Base-by-base conservation (phyloP, 2,329 filamentous ascomycete species). In the Aspergillus niger region DNA sequence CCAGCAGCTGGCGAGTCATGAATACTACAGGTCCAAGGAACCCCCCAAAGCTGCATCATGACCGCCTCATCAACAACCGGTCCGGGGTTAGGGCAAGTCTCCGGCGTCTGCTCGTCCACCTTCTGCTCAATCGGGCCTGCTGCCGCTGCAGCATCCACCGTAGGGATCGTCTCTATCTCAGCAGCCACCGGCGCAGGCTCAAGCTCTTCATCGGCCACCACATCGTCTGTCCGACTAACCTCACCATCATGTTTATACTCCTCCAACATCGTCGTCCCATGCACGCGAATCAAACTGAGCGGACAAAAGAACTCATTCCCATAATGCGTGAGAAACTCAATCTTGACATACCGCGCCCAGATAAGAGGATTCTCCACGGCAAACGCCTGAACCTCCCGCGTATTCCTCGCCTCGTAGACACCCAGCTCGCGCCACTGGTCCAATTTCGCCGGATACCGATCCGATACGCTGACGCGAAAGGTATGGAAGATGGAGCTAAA, bases 301-400 rank as follows among this genome's bases (percentile, higher is more conserved):
- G 95, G 95, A 71, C 95, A 99, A 74, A 97, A 99, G 74, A 91
- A 99, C 74, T 99, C 95, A 68, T 93, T 96, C 8, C 95, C 95
- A 74, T 94, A 99, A 74, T 99, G 94, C 4, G 88, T 92, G 52
- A 98, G 75, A 65, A 98, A 95, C 72, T 99, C 95, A 60, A 99
- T 87, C 24, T 92, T 87, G 44, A 99, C 78, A 77, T 98, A 99
- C 65, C 94, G 88, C 47, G 95, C 93, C 90, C 92, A 99, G 51
- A 98, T 98, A 63, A 95, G 87, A 1, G 95, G 93, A 69, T 97
- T 95, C 68, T 95, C 88, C n/a, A 99, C 85, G 13, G 97, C 79
- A 72, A 99, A 99, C 0, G 95, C 89, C 76, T 99, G 95, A 36
- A 99, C 91, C 66, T 97, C 92, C 55, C 95, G 88, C 8, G 91